phyloP scores from a whole-genome alignment of 768 basidiomycete genomes.

The Podaxis sp. region DNA sequence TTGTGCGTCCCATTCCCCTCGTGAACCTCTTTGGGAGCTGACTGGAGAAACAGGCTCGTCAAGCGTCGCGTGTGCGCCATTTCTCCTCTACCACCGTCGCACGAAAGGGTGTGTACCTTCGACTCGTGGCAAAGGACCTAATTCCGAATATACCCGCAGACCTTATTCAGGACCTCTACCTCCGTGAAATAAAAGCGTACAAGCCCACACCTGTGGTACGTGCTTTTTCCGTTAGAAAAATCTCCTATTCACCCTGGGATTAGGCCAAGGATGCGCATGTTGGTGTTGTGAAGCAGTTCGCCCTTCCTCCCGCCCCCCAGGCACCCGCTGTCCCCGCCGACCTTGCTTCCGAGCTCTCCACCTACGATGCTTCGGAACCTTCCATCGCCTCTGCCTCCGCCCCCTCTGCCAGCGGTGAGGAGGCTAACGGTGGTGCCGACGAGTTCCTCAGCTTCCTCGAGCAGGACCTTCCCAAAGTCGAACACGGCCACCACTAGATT shows the following conservation, averaged over 20 bases:
- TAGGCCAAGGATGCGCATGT: conserved; percentile 92
- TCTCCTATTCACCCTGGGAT: not conserved
- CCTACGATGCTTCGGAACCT: conserved; percentile 85
- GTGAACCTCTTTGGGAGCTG: not conserved
- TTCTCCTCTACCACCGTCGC: conserved; percentile 59
- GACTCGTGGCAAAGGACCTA: conserved; percentile 23
- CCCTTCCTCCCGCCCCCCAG: conserved; percentile 70
- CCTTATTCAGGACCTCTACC: conserved; percentile 89
- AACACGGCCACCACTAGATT: conserved; percentile 43
- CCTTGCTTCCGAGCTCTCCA: conserved; percentile 83
- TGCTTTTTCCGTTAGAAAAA: conserved; percentile 17
- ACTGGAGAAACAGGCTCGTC: conserved; percentile 41
- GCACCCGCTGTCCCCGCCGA: conserved; percentile 75
- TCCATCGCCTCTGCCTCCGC: conserved; percentile 39
- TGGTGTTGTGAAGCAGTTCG: conserved; percentile 80
- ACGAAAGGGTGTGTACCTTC: conserved; percentile 57
- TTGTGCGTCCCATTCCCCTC: conserved; percentile 33
- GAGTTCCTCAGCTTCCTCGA: conserved; percentile 81
- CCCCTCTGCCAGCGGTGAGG: conserved; percentile 32
- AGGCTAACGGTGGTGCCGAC: conserved; percentile 59
- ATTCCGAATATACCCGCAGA: conserved; percentile 60
- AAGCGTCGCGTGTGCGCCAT: conserved; percentile 47
- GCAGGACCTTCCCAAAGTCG: conserved; percentile 70
- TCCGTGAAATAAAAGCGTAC: conserved; percentile 88
- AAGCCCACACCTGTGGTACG: conserved; percentile 73